phyloP scores from a whole-genome alignment of 306 rosid species.

The Pterocarpus macrocarpus region DNA sequence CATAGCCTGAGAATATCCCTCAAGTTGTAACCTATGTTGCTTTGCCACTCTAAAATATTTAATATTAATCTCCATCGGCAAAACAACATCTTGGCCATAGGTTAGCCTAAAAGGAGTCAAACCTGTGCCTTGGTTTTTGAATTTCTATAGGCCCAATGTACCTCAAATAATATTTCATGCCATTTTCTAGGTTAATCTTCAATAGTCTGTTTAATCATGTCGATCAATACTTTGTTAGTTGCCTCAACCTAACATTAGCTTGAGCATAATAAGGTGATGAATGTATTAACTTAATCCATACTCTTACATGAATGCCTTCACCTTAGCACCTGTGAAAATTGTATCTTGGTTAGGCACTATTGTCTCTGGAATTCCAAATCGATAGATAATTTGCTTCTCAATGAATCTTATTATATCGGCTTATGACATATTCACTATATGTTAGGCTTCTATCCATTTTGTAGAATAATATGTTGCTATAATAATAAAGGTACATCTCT shows the following conservation, averaged over 20 bases:
- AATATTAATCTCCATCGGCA: too few species aligned
- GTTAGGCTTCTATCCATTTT: not conserved
- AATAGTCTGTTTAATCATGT: too few species aligned
- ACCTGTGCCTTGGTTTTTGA: not conserved
- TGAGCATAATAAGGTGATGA: too few species aligned
- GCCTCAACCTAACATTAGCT: too few species aligned
- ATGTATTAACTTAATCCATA: too few species aligned
- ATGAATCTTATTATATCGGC: not conserved
- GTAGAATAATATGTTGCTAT: too few species aligned
- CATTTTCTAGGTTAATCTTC: too few species aligned
- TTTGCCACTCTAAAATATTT: not conserved
- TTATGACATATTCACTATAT: not conserved
- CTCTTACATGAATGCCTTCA: too few species aligned
- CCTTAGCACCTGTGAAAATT: too few species aligned
- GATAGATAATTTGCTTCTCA: not conserved
- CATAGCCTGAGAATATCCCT: too few species aligned
- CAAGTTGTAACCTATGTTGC: not conserved
- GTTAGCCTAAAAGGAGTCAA: not conserved
- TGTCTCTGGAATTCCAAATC: not conserved
- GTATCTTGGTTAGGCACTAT: not conserved
- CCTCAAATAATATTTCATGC: not conserved
- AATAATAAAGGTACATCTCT: too few species aligned
- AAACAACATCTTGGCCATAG: not conserved
- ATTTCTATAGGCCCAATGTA: not conserved
- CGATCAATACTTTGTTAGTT: too few species aligned